Percentiles rank a stretch among this genome's conserved stretches.
phyloP scores from a whole-genome alignment of 164 flowering plant species.

The Tetracentron sinense region DNA sequence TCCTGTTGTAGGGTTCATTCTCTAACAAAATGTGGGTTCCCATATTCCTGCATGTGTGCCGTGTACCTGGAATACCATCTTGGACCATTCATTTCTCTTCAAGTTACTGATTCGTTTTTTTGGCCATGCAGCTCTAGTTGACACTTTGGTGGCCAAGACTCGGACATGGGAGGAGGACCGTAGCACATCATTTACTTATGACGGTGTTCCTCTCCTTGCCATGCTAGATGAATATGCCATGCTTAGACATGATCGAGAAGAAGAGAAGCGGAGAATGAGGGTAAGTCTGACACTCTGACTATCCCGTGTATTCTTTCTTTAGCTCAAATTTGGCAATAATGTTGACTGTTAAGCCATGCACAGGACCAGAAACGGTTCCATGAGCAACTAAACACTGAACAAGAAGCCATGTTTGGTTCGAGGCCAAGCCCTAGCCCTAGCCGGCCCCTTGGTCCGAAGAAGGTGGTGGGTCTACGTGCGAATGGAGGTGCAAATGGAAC shows the following conservation, averaged over 20 bases:
- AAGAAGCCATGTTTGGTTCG: slow-evolving; percentile 66
- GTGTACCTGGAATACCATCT: background rate
- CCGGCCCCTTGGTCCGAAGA: slow-evolving; percentile 58
- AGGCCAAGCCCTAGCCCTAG: slow-evolving; percentile 86
- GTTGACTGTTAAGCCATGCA: background rate
- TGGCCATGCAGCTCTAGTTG: slow-evolving; percentile 49
- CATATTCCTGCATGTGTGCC: background rate
- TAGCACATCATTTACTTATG: slow-evolving; percentile 67
- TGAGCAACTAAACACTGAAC: slow-evolving; percentile 79
- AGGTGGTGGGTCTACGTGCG: slow-evolving; percentile 69
- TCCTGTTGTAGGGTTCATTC: too few relatives aligned
- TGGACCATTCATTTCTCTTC: background rate
- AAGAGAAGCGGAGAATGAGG: slow-evolving; percentile 85
- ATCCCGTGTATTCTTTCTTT: background rate
- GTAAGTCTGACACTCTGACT: slow-evolving; percentile 43
- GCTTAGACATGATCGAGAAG: slow-evolving; percentile 95
- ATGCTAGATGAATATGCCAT: slow-evolving; percentile 94
- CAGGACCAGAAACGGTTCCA: slow-evolving; percentile 88
- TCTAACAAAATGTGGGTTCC: background rate
- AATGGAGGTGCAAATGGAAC: slow-evolving; percentile 78
- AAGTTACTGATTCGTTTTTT: slow-evolving; percentile 10
- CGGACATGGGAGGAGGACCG: slow-evolving; percentile 95
- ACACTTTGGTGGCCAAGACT: slow-evolving; percentile 74
- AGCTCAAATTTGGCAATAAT: background rate
- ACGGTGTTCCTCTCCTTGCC: slow-evolving; percentile 92